A percentile compares a stretch with the other conserved stretches of the same genome.
Evolutionary conservation across 2,329 filamentous ascomycete species (phyloP).

Genomic region (Botryotinia calthae): DNA sequence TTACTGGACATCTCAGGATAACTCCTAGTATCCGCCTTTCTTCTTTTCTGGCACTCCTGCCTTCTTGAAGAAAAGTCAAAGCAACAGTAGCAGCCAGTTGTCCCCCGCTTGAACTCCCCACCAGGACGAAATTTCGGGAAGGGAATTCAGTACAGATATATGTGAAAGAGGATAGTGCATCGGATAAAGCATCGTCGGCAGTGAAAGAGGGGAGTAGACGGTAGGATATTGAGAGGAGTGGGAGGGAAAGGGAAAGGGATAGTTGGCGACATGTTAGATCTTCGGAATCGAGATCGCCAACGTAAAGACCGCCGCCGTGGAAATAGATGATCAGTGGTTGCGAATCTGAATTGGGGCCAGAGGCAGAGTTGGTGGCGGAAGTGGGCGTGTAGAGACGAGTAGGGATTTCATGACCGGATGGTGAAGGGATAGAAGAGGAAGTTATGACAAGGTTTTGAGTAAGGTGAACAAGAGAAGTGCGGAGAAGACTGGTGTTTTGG

Average conservation of each 20-base stretch:
- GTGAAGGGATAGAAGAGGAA: not conserved
- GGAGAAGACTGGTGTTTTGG: slow-evolving; percentile 41
- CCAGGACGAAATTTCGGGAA: slow-evolving; percentile 33
- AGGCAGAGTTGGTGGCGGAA: not conserved
- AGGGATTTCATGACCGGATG: not conserved
- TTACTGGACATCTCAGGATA: slow-evolving; percentile 49
- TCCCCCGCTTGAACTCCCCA: slow-evolving; percentile 50
- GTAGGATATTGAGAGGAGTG: slow-evolving; percentile 48
- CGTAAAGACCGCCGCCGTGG: slow-evolving; percentile 48
- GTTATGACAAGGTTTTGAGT: slow-evolving; percentile 37
- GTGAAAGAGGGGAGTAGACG: slow-evolving; percentile 45
- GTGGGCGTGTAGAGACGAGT: slow-evolving; percentile 12
- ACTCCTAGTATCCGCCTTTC: slow-evolving; percentile 40
- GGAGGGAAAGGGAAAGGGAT: slow-evolving; percentile 30
- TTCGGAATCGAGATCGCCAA: slow-evolving; percentile 51
- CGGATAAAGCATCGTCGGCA: slow-evolving; percentile 44
- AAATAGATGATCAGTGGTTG: slow-evolving; percentile 44
- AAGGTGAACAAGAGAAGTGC: slow-evolving; percentile 42
- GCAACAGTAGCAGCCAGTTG: slow-evolving; percentile 48
- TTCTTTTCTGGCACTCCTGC: not conserved
- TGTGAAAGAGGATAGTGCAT: slow-evolving; percentile 43
- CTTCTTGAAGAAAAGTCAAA: slow-evolving; percentile 32
- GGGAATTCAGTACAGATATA: slow-evolving; percentile 25
- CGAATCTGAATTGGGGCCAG: not conserved
- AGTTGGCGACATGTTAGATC: slow-evolving; percentile 47